Base-by-base conservation (phyloP, 2,329 filamentous ascomycete genomes). In the Scedosporium apiospermum region DNA sequence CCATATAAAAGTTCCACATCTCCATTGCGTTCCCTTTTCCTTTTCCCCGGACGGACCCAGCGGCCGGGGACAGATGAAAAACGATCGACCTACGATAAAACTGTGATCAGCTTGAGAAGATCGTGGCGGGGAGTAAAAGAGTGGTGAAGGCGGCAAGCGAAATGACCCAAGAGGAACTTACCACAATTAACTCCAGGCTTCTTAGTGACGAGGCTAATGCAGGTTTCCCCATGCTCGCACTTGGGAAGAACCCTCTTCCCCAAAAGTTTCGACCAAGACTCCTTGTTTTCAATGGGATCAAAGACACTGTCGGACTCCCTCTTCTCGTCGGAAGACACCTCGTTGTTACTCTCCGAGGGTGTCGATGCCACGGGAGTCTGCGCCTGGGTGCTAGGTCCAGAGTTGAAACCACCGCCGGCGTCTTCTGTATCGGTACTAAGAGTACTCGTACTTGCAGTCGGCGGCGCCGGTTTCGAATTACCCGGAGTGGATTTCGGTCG, bases 181-280 rank as follows among this genome's bases (percentile, higher is more conserved):
- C 80, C 93, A 75, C 71, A 88, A 69, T 98, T 99, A 65, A 90
- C 77, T 1, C 95, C 95, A 0, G 91, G 81, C 71, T 98, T 98
- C 77, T 93, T 97, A 1, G 93, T 96, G 18, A 87, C 82, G 60
- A 93, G 77, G 66, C 82, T 90, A 66, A 92, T 89, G 74, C 95
- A 98, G 2, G 90, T 89, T 68, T 98, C 93, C 61, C 86, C 80
- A 70, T 99, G 95, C 58, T 97, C 92, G 71, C 95, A 99, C 63
- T 82, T 83, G 1, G 95, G 95, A 1, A 85, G 80, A 1, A 84
- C 77, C 63, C 89, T 87, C 72, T 88, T 91, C 16, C 87, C 84
- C 65, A 98, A 87, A 14, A 98, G 80, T 71, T 88, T 92, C 4
- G 86, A 87, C 95, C 95, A 98, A 23, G 88, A 88, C 70, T 95